Conservation (phyloP, 352 stramenopile genomes). For the Phytopythium helicoides region DNA sequence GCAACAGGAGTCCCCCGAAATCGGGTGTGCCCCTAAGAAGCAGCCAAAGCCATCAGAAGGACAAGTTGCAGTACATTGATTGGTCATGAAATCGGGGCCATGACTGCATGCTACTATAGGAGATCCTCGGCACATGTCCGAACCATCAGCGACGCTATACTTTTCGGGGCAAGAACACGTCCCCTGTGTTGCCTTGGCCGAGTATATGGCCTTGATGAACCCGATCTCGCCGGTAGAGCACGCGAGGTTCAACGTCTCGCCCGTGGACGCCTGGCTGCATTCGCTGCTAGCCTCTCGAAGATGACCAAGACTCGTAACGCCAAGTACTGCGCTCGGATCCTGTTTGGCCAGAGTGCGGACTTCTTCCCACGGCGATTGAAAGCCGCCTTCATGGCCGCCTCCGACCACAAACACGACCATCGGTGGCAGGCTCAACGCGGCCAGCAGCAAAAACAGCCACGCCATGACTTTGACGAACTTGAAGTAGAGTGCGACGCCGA, state of each 20-base stretch:
- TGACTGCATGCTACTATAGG: not conserved
- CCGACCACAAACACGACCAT: conserved; percentile 67
- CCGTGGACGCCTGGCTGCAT: conserved; percentile 61
- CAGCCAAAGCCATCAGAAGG: conserved; percentile 45
- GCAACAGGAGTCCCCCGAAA: conserved; percentile 66
- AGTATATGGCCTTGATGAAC: conserved; percentile 81
- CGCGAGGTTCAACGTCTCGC: conserved; percentile 47
- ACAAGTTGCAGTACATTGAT: conserved; percentile 34
- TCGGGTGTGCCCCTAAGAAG: conserved; percentile 63
- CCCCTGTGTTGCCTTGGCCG: conserved; percentile 50
- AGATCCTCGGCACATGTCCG: conserved; percentile 46
- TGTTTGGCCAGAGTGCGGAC: conserved; percentile 65
- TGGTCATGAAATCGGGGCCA: not conserved
- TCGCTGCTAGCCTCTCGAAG: conserved; percentile 62
- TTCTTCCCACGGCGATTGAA: conserved; percentile 17
- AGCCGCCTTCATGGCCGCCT: conserved; percentile 43
- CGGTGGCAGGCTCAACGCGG: conserved; percentile 55
- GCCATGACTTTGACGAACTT: conserved; percentile 86
- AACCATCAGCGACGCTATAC: conserved; percentile 59
- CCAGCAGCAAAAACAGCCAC: conserved; percentile 81
- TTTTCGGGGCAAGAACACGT: conserved; percentile 60
- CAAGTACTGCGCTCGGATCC: conserved; percentile 61
- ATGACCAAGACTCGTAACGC: conserved; percentile 79
- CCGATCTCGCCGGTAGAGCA: conserved; percentile 72
- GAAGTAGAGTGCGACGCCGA: conserved; percentile 82